These are phyloP conservation scores for Wickerhamiella slavikovae DNA, from an alignment of 805 yeast genomes.

Conservation along the genomic window DNA sequence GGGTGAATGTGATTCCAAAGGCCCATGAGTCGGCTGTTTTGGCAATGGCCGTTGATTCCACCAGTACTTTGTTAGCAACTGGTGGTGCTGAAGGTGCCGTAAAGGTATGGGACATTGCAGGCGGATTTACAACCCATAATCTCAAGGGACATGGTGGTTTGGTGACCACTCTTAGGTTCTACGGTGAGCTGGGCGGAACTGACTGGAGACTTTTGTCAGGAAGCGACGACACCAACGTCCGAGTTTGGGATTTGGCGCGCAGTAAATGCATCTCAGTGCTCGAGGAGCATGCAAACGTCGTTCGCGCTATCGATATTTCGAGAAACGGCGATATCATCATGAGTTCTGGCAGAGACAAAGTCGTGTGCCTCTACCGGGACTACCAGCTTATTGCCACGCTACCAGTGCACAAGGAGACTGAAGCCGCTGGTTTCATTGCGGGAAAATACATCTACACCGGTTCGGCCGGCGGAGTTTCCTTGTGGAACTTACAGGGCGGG, in stretches of 20 bases:
- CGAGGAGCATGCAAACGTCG: slow-evolving; percentile 65
- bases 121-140: slow-evolving; percentile 73
- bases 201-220: slow-evolving; percentile 69
- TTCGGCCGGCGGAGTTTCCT: slow-evolving; percentile 6
- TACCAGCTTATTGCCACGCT: slow-evolving; percentile 39
- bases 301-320: slow-evolving; percentile 60
- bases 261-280: slow-evolving; percentile 43
- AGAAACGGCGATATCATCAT: slow-evolving; percentile 33
- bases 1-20: slow-evolving; percentile 12
- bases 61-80: slow-evolving; percentile 72
- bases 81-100: slow-evolving; percentile 92
- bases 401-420: slow-evolving; percentile 38
- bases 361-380: slow-evolving; percentile 33
- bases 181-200: slow-evolving; percentile 40
- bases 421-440: slow-evolving; percentile 18
- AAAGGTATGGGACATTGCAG: slow-evolving; percentile 79
- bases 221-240: slow-evolving; percentile 33
- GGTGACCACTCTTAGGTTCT: slow-evolving; percentile 51
- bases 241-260: slow-evolving; percentile 45
- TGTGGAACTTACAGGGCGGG: slow-evolving; percentile 9
- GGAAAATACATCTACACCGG: slow-evolving; percentile 9
- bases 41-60: slow-evolving; percentile 52
- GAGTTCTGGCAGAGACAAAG: slow-evolving; percentile 79
- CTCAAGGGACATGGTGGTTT: slow-evolving; percentile 88
- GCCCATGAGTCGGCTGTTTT: slow-evolving; percentile 57